phyloP scores from a whole-genome alignment of 208 protist genomes.

The Acanthamoeba sp. region DNA sequence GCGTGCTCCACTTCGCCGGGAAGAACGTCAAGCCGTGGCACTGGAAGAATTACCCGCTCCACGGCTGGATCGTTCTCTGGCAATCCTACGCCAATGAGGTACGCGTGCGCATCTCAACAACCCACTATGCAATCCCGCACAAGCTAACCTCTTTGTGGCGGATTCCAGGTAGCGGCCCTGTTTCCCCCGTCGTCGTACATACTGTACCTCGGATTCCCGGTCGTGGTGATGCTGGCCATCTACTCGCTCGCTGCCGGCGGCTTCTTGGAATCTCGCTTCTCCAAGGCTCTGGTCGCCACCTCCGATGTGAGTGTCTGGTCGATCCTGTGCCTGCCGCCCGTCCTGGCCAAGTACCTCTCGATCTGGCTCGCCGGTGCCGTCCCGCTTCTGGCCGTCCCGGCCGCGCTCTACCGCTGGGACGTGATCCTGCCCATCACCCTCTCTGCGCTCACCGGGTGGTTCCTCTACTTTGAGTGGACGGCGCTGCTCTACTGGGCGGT shows the following conservation, averaged over 20 bases:
- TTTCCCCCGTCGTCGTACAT: neutral
- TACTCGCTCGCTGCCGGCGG: too few species aligned
- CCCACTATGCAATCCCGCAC: too few species aligned
- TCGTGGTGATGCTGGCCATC: neutral
- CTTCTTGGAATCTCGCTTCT: neutral
- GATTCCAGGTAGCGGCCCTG: neutral
- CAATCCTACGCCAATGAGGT: conserved; percentile 11
- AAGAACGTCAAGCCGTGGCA: conserved; percentile 38
- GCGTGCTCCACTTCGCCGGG: conserved; percentile 33
- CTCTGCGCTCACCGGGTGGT: neutral
- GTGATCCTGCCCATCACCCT: neutral
- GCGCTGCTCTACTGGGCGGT: neutral
- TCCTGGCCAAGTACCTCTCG: neutral
- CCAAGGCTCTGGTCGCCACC: neutral
- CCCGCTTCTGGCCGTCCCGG: neutral
- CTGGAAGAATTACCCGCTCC: conserved; percentile 15
- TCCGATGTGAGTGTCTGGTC: neutral
- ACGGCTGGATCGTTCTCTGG: conserved; percentile 24
- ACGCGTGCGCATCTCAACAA: neutral
- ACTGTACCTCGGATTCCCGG: neutral
- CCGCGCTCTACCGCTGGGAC: neutral
- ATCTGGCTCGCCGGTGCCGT: conserved; percentile 14
- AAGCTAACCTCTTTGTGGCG: too few species aligned
- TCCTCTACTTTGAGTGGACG: conserved; percentile 9
- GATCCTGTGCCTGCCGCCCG: neutral